A percentile compares a stretch with the other conserved stretches of the same genome.
These are phyloP conservation scores for Diatrype stigma DNA, from an alignment of 2,329 filamentous ascomycete genomes.

Conservation along the genomic window DNA sequence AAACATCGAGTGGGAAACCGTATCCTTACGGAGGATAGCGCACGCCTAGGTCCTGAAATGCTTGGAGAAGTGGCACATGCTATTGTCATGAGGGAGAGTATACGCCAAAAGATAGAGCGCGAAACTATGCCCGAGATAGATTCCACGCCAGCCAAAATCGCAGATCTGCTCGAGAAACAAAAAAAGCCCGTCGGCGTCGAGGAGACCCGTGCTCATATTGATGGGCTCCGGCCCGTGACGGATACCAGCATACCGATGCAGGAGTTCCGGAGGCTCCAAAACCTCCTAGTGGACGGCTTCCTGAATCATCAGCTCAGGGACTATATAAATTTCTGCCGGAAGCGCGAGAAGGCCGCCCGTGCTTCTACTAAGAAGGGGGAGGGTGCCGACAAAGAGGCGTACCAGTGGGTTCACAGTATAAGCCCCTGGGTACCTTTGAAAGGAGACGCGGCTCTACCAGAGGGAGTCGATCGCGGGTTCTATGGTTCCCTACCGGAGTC, in stretches of 20 bases:
- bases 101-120: conserved; percentile 7
- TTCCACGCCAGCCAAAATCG: conserved; percentile 26
- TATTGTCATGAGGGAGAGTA: conserved; percentile 42
- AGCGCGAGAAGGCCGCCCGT: not conserved
- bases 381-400: conserved; percentile 3
- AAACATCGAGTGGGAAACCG: conserved; percentile 18
- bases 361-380: not conserved
- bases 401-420: conserved; percentile 37
- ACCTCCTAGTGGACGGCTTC: conserved; percentile 41
- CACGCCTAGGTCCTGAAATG: conserved; percentile 26
- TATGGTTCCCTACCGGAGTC: conserved; percentile 25
- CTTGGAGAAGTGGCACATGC: conserved; percentile 39
- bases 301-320: conserved; percentile 38
- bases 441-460: conserved; percentile 4
- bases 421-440: conserved; percentile 39
- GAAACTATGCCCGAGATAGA: conserved; percentile 1
- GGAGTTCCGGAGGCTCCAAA: conserved; percentile 39
- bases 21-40: conserved; percentile 18
- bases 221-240: conserved; percentile 42
- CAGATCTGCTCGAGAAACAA: conserved; percentile 26
- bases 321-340: conserved; percentile 33
- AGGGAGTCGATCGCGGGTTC: conserved; percentile 17
- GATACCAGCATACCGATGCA: conserved; percentile 32
- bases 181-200: conserved; percentile 21
- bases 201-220: conserved; percentile 42